A percentile compares a stretch with the other conserved stretches of the same genome.
phyloP scores from a whole-genome alignment of 2,329 filamentous ascomycete genomes.

The Cercospora zeae-maydis region DNA sequence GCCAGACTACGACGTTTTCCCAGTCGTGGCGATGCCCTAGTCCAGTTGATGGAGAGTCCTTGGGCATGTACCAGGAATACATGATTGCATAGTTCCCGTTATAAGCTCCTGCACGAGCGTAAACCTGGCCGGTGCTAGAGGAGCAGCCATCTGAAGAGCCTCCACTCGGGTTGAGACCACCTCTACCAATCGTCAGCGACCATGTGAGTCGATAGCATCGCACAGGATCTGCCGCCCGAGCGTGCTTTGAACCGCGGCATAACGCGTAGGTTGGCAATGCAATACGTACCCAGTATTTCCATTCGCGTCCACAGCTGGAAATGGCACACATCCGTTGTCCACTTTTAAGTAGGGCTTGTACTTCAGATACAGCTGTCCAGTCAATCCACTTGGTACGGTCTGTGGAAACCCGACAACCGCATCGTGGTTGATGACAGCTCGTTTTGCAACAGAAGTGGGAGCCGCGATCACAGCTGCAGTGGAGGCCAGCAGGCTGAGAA shows the following conservation, averaged over 20 bases:
- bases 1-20: constrained; percentile 55
- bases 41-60: constrained; percentile 43
- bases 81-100: constrained; percentile 48
- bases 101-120: constrained; percentile 45
- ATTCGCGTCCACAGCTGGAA: constrained; percentile 56
- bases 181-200: constrained; percentile 33
- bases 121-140: constrained; percentile 50
- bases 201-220: constrained; percentile 13
- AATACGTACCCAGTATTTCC: constrained; percentile 53
- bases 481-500: neutral
- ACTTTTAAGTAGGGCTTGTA: constrained; percentile 57
- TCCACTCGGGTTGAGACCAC: constrained; percentile 45
- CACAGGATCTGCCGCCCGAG: too few relatives aligned
- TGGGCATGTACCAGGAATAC: constrained; percentile 54
- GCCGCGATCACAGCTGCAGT: constrained; percentile 9
- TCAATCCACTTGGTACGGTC: constrained; percentile 48
- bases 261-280: neutral
- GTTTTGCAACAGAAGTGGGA: constrained; percentile 30
- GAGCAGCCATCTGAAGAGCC: constrained; percentile 40
- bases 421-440: constrained; percentile 46
- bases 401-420: constrained; percentile 53
- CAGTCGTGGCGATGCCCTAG: constrained; percentile 55
- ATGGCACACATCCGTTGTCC: constrained; percentile 59
- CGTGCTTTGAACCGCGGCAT: neutral
- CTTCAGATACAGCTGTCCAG: constrained; percentile 51